Evolutionary conservation across 768 basidiomycete species (phyloP).

Genomic region (Phaffia tasmanica): DNA sequence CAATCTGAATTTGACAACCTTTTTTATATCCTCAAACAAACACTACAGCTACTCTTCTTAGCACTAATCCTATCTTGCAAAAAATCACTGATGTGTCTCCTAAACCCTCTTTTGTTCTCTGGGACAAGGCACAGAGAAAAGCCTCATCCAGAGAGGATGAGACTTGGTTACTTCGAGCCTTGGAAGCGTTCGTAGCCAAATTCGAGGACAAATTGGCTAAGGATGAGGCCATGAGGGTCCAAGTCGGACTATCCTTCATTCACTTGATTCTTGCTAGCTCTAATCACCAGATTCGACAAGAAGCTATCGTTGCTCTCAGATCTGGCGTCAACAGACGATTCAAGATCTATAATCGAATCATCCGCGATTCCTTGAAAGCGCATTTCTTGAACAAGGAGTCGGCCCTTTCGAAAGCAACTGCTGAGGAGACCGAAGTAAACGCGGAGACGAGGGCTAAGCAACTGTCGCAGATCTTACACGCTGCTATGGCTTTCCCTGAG

Average conservation of each 20-base stretch:
- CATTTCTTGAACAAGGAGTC: constrained; percentile 28
- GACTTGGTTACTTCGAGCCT: constrained; percentile 61
- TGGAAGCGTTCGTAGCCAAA: constrained; percentile 43
- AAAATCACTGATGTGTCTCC: constrained; percentile 40
- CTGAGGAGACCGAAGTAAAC: constrained; percentile 41
- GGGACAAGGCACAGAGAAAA: constrained; percentile 44
- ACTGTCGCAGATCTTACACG: constrained; percentile 48
- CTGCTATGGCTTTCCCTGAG: constrained; percentile 43
- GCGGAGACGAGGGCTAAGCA: constrained; percentile 40
- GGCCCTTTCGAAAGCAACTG: constrained; percentile 29
- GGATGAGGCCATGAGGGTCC: constrained; percentile 47
- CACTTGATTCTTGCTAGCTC: constrained; percentile 56
- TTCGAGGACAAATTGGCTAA: constrained; percentile 45
- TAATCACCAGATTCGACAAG: constrained; percentile 48
- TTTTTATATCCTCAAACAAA: not conserved
- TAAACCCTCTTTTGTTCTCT: constrained; percentile 76
- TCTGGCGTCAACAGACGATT: constrained; percentile 42
- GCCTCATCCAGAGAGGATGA: constrained; percentile 52
- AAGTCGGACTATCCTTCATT: constrained; percentile 56
- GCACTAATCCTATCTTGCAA: constrained; percentile 32
- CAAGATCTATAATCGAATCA: constrained; percentile 44
- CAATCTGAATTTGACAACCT: not conserved
- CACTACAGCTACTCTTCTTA: constrained; percentile 23
- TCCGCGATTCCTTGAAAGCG: constrained; percentile 52
- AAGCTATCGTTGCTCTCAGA: constrained; percentile 43